These are phyloP conservation scores for Endocalyx cinctus DNA, from an alignment of 2,329 filamentous ascomycete species.

Conservation along the genomic window DNA sequence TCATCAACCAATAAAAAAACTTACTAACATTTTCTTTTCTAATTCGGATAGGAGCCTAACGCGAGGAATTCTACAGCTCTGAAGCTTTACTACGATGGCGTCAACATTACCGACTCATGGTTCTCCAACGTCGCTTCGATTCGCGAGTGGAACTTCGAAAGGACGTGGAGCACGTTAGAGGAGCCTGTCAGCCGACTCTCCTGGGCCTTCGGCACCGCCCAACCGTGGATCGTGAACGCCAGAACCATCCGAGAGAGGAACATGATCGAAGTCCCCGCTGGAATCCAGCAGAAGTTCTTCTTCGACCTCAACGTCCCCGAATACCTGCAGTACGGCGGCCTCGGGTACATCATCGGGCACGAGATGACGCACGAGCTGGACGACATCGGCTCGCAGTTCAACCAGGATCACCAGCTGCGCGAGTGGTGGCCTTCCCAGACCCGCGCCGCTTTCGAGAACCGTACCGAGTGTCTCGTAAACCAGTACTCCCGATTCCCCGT, in stretches of 20 bases:
- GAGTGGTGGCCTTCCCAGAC: conserved; percentile 3
- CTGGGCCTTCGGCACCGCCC: conserved; percentile 55
- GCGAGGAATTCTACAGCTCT: conserved; percentile 35
- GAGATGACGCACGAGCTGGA: conserved; percentile 70
- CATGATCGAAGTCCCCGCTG: conserved; percentile 65
- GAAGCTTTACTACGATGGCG: conserved; percentile 47
- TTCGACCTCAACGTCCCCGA: conserved; percentile 48
- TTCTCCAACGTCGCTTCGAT: conserved; percentile 55
- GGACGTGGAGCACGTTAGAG: conserved; percentile 51
- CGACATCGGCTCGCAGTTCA: conserved; percentile 59
- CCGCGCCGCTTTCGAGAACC: conserved; percentile 47
- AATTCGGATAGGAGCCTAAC: conserved; percentile 42
- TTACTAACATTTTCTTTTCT: too few relatives aligned
- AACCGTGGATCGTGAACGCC: conserved; percentile 51
- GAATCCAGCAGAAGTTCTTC: conserved; percentile 64
- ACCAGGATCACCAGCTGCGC: conserved; percentile 60
- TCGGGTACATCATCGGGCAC: conserved; percentile 63
- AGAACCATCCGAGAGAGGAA: conserved; percentile 63
- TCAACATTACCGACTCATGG: conserved; percentile 48
- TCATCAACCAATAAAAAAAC: too few relatives aligned
- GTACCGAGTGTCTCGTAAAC: conserved; percentile 62
- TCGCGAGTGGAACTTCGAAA: conserved; percentile 40
- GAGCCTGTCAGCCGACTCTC: conserved; percentile 56
- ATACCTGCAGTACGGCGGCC: conserved; percentile 65
- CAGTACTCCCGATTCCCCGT: conserved; percentile 61